A percentile compares a stretch with the other conserved stretches of the same genome.
These are phyloP conservation scores for Fusarium brachygibbosum DNA, from an alignment of 2,329 filamentous ascomycete species.

Conservation along the genomic window DNA sequence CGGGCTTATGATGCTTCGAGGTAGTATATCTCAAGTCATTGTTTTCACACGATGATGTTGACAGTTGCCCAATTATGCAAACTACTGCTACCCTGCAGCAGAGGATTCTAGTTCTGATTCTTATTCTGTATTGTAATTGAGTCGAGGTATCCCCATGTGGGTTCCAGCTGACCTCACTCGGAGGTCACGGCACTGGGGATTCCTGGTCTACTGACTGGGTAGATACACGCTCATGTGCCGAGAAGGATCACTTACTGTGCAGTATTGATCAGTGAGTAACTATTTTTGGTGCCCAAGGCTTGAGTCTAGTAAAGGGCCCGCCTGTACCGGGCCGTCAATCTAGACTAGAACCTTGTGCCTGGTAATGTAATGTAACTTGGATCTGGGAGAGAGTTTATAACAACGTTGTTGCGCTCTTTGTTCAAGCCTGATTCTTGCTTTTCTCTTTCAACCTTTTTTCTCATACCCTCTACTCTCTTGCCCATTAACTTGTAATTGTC, in stretches of 20 bases:
- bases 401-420: constrained; percentile 35
- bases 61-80: constrained; percentile 28
- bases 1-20: not conserved
- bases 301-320: constrained; percentile 29
- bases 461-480: not conserved
- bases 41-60: constrained; percentile 1
- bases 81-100: constrained; percentile 13
- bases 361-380: not conserved
- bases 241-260: not conserved
- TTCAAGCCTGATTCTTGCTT: constrained; percentile 19
- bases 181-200: constrained; percentile 43
- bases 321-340: constrained; percentile 27
- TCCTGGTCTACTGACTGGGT: constrained; percentile 3
- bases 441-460: constrained; percentile 4
- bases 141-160: constrained; percentile 24
- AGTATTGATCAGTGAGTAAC: not conserved
- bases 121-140: not conserved
- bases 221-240: constrained; percentile 39
- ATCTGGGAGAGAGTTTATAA: constrained; percentile 35
- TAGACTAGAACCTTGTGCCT: constrained; percentile 1
- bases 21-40: constrained; percentile 26
- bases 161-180: constrained; percentile 45
- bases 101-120: not conserved
- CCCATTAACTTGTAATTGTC: too few species aligned
- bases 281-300: constrained; percentile 3